Evolutionary conservation across 331 rosid genomes (phyloP).

Genomic region (Cydonia oblonga): DNA sequence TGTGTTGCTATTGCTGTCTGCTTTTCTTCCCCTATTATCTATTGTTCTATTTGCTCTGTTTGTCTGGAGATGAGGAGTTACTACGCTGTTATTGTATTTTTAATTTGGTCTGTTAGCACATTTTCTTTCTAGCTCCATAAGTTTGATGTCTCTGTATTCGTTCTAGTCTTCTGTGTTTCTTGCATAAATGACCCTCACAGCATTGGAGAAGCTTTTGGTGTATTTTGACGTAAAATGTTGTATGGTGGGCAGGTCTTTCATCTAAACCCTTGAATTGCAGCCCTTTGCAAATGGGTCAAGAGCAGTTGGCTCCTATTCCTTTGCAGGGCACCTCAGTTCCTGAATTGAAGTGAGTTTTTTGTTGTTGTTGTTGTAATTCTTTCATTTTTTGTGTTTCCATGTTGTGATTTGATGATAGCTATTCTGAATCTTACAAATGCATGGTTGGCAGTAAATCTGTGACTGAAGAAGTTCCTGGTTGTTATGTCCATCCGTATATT

Average conservation of each 20-base stretch:
- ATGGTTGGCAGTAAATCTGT: conserved; percentile 41
- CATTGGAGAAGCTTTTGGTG: background rate
- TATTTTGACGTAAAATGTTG: conserved; percentile 1
- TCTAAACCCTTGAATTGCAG: conserved; percentile 25
- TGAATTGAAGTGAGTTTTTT: too few species aligned
- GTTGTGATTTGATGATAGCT: background rate
- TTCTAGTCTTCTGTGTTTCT: background rate
- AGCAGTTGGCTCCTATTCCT: conserved; percentile 20
- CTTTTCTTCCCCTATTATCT: background rate
- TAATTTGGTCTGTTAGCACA: background rate
- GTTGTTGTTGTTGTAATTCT: background rate
- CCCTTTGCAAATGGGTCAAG: conserved; percentile 23
- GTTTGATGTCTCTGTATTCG: background rate
- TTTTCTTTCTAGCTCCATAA: background rate
- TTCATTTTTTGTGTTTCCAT: background rate
- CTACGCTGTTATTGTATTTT: background rate
- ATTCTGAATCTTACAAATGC: conserved; percentile 10
- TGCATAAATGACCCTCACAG: background rate
- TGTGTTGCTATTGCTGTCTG: background rate
- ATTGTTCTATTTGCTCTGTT: background rate
- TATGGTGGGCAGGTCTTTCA: conserved; percentile 38
- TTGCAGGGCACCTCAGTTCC: conserved; percentile 5
- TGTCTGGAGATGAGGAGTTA: background rate
- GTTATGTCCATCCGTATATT: conserved; percentile 51
- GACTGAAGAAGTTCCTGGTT: conserved; percentile 22